Evolutionary conservation across 768 basidiomycete species (phyloP).

Genomic region (Boletus rufocinnamomeus): DNA sequence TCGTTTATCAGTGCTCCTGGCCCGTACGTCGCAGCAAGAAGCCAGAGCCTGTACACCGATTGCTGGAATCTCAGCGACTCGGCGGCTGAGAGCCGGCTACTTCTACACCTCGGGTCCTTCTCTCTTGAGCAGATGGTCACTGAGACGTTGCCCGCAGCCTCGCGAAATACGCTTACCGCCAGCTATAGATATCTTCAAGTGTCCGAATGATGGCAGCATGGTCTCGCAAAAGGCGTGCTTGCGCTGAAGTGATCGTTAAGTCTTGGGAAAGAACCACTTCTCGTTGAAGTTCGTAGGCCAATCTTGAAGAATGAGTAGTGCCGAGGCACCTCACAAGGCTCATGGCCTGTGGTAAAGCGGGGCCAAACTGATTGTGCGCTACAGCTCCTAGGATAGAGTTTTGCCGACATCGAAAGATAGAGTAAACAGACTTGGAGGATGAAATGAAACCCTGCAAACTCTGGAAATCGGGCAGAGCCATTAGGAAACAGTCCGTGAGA

Average conservation of each 20-base stretch:
- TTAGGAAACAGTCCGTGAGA: constrained; percentile 34
- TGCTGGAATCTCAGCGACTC: constrained; percentile 37
- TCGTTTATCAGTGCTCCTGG: background rate
- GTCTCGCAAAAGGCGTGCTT: constrained; percentile 26
- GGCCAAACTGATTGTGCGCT: constrained; percentile 32
- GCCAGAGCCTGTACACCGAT: constrained; percentile 34
- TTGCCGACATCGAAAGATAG: constrained; percentile 31
- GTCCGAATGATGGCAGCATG: constrained; percentile 28
- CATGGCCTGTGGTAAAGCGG: constrained; percentile 36
- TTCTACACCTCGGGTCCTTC: constrained; percentile 38
- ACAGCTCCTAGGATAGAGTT: constrained; percentile 35
- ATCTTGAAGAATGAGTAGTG: background rate
- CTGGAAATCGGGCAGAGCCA: constrained; percentile 30
- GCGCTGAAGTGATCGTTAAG: constrained; percentile 17
- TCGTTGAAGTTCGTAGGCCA: constrained; percentile 12
- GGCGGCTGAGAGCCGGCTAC: constrained; percentile 30
- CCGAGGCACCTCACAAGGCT: constrained; percentile 23
- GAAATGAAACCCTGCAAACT: constrained; percentile 29
- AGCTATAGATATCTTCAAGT: constrained; percentile 44
- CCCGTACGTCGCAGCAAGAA: constrained; percentile 19
- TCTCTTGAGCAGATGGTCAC: constrained; percentile 26
- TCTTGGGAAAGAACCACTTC: constrained; percentile 5
- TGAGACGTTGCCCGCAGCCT: background rate
- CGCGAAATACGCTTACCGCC: constrained; percentile 31
- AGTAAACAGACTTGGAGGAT: constrained; percentile 35